Conservation (phyloP, 352 stramenopile genomes). For the Phytophthora cactorum region DNA sequence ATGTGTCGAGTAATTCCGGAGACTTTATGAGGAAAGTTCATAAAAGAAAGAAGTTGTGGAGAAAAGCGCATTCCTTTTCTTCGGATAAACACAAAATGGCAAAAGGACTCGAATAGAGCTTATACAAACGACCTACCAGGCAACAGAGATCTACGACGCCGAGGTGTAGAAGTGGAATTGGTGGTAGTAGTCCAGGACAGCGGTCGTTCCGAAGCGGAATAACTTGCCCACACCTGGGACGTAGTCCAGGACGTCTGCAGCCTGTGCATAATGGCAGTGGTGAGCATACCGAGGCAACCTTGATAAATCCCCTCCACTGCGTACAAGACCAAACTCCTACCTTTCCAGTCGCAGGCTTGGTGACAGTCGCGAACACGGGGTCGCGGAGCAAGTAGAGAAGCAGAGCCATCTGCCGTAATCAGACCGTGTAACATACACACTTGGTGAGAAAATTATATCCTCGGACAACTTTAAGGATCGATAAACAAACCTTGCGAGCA, state of each 20-base stretch:
- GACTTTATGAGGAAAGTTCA: conserved; percentile 5
- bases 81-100: neutral
- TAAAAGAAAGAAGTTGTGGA: neutral
- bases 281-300: conserved; percentile 7
- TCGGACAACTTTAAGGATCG: neutral
- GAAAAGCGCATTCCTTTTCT: conserved; percentile 10
- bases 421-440: neutral
- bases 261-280: conserved; percentile 28
- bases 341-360: conserved; percentile 70
- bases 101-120: neutral
- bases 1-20: neutral
- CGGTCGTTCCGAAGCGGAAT: conserved; percentile 72
- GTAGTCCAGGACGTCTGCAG: conserved; percentile 63
- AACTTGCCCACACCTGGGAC: conserved; percentile 76
- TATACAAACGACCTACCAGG: conserved; percentile 13
- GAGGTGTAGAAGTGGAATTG: conserved; percentile 91
- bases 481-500: conserved; percentile 61
- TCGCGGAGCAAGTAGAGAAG: conserved; percentile 87
- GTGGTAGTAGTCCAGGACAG: conserved; percentile 85
- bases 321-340: conserved; percentile 28
- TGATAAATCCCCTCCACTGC: neutral
- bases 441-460: conserved; percentile 1
- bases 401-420: conserved; percentile 69
- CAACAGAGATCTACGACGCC: conserved; percentile 62
- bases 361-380: conserved; percentile 73